Base-by-base conservation (phyloP, 495 filamentous ascomycete genomes). In the Aspergillus hancockii region DNA sequence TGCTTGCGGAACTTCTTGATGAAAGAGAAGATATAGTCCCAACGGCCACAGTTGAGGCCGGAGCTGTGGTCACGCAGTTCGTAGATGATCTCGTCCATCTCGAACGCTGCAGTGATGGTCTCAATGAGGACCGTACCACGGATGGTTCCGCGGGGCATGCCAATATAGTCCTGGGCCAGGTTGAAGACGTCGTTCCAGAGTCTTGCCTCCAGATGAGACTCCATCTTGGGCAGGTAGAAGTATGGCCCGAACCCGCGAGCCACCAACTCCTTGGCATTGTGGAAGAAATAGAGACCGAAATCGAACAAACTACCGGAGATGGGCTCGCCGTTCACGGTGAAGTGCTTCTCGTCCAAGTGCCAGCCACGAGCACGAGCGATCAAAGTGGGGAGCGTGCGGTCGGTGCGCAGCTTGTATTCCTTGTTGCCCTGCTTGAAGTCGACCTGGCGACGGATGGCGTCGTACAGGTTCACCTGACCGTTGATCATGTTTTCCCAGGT, bases 11-110 rank as follows among this genome's bases (percentile, higher is more conserved):
- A 97, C 78, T 96, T 97, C 84, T 99, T 99, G 83, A 99, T 99
- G 70, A 94, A 91, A 74, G 88, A 93, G 83, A 99, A 98, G 79
- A 99, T 98, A 83, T 99, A 99, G 72, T 99, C 94, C 94, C 94
- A 99, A 52, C 94, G 89, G 52, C 94, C 94, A 76, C 94, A 99
- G 83, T 99, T 99, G 63, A 99, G 83, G 54, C 94, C 94, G 12
- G 94, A 89, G 75, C 87, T 91, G 81, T 99, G 94, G 71, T 98
- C 93, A 38, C 94, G 90, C 61, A 99, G 88, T 76, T 99, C 94
- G 79, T 97, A 99, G 75, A 99, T 98, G 76, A 98, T 98, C 88
- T 98, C 94, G 59, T 99, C 94, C 94, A 99, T 99, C 81, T 99
- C 95, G 66, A 99, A 99, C n/a, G 92, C 95, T 31, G 95, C 94